phyloP scores from a whole-genome alignment of 768 basidiomycete species.

The Termitomyces sp. region DNA sequence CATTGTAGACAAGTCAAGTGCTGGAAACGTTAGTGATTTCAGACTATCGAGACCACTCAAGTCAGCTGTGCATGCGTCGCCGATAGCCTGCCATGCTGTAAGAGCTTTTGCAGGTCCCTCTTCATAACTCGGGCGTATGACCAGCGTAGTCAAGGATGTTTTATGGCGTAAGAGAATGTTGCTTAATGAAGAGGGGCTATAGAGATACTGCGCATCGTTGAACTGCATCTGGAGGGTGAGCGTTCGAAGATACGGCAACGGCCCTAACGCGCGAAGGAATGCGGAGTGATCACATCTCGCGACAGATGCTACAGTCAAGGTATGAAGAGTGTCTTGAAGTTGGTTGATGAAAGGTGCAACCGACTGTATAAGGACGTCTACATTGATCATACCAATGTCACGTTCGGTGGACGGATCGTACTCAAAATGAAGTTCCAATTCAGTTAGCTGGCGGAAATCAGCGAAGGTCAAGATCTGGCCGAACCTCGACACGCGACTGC shows the following conservation, averaged over 20 bases:
- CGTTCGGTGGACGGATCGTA: conserved; percentile 15
- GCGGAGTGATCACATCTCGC: conserved; percentile 26
- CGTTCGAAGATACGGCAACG: conserved; percentile 20
- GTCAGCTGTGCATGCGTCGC: conserved; percentile 2
- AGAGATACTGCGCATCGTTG: conserved; percentile 15
- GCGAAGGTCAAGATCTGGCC: conserved; percentile 22
- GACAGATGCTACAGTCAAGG: conserved; percentile 28
- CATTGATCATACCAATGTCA: neutral
- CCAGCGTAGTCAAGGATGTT: conserved; percentile 18
- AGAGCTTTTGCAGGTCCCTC: neutral
- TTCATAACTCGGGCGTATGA: conserved; percentile 12
- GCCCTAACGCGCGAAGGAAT: conserved; percentile 25
- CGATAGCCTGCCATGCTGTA: conserved; percentile 5
- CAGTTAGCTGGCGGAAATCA: conserved; percentile 26
- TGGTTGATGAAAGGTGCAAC: conserved; percentile 28
- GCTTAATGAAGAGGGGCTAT: conserved; percentile 19
- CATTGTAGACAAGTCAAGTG: conserved; percentile 13
- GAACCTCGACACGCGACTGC: conserved; percentile 27
- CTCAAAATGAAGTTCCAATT: conserved; percentile 30
- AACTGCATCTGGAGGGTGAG: conserved; percentile 20
- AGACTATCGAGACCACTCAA: conserved; percentile 10
- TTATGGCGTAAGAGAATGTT: conserved; percentile 17
- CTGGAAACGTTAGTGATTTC: conserved; percentile 21
- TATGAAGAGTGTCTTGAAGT: conserved; percentile 20
- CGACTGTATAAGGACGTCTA: conserved; percentile 15